Conservation (phyloP, 2,329 filamentous ascomycete species). For the Talaromyces pinophilus region DNA sequence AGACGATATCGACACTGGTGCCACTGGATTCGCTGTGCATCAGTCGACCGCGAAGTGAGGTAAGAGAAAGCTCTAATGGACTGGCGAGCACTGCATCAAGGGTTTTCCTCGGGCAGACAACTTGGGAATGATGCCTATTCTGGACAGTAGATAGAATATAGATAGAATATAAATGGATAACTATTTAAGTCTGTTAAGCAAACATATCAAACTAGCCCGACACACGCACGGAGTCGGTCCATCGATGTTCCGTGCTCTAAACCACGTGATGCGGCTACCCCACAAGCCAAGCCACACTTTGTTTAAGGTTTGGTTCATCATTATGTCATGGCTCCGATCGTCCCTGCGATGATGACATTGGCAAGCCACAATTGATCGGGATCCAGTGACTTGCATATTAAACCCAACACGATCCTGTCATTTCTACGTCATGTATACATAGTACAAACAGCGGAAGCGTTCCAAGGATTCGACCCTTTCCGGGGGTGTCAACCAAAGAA, state of each 20-base stretch:
- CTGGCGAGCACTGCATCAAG: too few species aligned
- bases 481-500: not conserved
- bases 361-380: slow-evolving; percentile 7
- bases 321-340: slow-evolving; percentile 11
- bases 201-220: not conserved
- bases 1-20: too few species aligned
- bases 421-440: slow-evolving; percentile 8
- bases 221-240: not conserved
- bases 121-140: too few species aligned
- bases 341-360: not conserved
- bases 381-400: not conserved
- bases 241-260: not conserved
- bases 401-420: not conserved
- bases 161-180: too few species aligned
- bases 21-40: too few species aligned
- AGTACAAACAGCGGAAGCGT: not conserved
- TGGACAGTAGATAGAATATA: too few species aligned
- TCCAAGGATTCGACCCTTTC: not conserved
- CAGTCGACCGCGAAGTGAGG: too few species aligned
- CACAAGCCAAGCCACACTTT: slow-evolving; percentile 10
- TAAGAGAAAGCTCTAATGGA: too few species aligned
- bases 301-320: not conserved
- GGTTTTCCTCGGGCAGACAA: too few species aligned
- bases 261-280: not conserved
- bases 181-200: not conserved